Conservation (phyloP, 306 rosid species). For the Comarum palustre region DNA sequence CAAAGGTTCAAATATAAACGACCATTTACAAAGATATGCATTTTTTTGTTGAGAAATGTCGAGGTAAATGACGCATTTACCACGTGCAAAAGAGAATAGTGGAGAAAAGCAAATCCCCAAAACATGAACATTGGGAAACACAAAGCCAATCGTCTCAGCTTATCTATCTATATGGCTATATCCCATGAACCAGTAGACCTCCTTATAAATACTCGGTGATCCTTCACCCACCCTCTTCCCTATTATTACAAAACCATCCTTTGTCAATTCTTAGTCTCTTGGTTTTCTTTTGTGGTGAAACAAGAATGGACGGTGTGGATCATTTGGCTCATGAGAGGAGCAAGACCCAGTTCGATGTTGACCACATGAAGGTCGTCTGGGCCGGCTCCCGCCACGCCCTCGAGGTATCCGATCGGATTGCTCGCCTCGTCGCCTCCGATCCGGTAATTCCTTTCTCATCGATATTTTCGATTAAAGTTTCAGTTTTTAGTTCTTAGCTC, state of each 20-base stretch:
- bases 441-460: conserved; percentile 51
- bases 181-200: not conserved
- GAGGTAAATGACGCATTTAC: not conserved
- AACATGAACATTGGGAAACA: not conserved
- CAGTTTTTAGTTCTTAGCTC: not conserved
- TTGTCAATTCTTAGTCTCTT: not conserved
- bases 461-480: not conserved
- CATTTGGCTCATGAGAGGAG: conserved; percentile 65
- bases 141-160: not conserved
- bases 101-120: not conserved
- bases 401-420: conserved; percentile 70
- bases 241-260: not conserved
- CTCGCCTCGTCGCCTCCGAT: conserved; percentile 82
- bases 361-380: conserved; percentile 85
- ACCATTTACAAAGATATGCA: no score
- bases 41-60: no score
- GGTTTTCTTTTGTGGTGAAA: not conserved
- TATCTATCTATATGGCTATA: not conserved
- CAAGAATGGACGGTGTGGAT: conserved; percentile 60
- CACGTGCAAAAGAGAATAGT: not conserved
- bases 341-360: conserved; percentile 71
- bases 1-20: no score
- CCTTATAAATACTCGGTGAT: not conserved
- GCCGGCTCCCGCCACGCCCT: conserved; percentile 66
- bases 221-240: not conserved